Evolutionary conservation across 1,284 basidiomycete species (phyloP).

Genomic region (Naganishia albida): DNA sequence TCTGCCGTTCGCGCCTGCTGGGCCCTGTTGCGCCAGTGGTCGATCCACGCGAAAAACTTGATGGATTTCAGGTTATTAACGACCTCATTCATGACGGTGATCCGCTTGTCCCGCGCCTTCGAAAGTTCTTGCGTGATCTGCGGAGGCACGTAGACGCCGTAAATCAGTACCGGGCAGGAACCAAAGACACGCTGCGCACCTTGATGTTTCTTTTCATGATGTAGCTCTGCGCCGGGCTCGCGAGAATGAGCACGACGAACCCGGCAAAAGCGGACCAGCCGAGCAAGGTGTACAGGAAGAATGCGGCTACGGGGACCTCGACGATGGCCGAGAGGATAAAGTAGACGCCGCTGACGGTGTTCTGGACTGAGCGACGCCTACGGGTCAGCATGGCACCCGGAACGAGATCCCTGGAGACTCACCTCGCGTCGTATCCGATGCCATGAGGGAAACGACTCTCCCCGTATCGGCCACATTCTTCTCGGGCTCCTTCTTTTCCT

Average conservation of each 20-base stretch:
- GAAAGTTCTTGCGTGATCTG: conserved; percentile 72
- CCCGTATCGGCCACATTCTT: conserved; percentile 55
- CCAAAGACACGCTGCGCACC: conserved; percentile 52
- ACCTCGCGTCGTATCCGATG: conserved; percentile 37
- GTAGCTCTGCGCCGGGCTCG: conserved; percentile 63
- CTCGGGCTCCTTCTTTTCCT: conserved; percentile 37
- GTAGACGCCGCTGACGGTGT: conserved; percentile 44
- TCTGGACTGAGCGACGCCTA: conserved; percentile 40
- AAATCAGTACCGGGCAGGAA: conserved; percentile 2
- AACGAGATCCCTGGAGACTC: background rate
- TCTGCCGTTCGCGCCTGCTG: conserved; percentile 47
- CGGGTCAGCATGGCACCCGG: conserved; percentile 1
- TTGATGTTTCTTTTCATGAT: conserved; percentile 61
- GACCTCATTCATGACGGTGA: conserved; percentile 76
- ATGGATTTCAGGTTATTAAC: conserved; percentile 34
- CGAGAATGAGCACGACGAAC: conserved; percentile 70
- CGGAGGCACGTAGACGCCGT: conserved; percentile 41
- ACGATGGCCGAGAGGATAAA: conserved; percentile 69
- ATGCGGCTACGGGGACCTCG: conserved; percentile 72
- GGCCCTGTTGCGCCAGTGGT: conserved; percentile 51
- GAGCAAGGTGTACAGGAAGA: conserved; percentile 80
- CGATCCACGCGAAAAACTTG: conserved; percentile 54
- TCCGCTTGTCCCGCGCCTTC: conserved; percentile 76
- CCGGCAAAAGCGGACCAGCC: conserved; percentile 83
- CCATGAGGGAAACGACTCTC: conserved; percentile 58